Evolutionary conservation across 1,284 basidiomycete species (phyloP), one percentile per base, ranked within the genome.

Genomic region (Neolentinus lepideus): DNA sequence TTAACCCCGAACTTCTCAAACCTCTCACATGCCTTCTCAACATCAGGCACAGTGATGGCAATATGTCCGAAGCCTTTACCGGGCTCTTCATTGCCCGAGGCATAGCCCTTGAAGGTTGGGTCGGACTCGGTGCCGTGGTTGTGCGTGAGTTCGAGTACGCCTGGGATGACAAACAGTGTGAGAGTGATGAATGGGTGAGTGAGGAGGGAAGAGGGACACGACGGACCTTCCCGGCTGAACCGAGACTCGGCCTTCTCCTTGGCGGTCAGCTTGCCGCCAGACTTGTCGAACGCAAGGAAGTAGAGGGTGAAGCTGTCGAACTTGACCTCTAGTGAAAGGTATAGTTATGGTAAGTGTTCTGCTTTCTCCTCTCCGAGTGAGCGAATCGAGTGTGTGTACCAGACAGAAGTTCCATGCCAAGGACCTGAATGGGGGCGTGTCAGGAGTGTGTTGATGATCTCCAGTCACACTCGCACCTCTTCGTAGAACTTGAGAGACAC

Each of bases 81-180:
- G 10, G 89, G 89, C n/a, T 95, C 92, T 3, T 79, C 68, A 72
- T 97, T 97, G 1, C 94, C 94, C 62, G 70, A 85, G 12, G 83
- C 78, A 69, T 96, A 95, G 46, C 90, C 90, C 64, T 83, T 68
- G 76, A 94, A 95, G 59, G 72, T 70, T 57, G 83, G 63, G 69
- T 96, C 90, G 59, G 69, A 74, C 71, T 96, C 93, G 51, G 94
- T 95, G 56, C 93, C 92, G 68, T 91, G 89, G 75, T 94, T 94
- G 74, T 92, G 88, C 10, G 90, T 93, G 52, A 95, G 80, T 70
- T 95, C 93, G 58, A 95, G 83, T 56, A 94, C 75, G 55, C 88
- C 87, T 83, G 59, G 25, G 33, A 25, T 31, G 9, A n/a, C n/a
- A n/a, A n/a, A n/a, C n/a, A n/a, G n/a, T 12, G 43, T 9, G 33